Conservation (phyloP, 2,329 filamentous ascomycete species). For the Onygenales sp. region DNA sequence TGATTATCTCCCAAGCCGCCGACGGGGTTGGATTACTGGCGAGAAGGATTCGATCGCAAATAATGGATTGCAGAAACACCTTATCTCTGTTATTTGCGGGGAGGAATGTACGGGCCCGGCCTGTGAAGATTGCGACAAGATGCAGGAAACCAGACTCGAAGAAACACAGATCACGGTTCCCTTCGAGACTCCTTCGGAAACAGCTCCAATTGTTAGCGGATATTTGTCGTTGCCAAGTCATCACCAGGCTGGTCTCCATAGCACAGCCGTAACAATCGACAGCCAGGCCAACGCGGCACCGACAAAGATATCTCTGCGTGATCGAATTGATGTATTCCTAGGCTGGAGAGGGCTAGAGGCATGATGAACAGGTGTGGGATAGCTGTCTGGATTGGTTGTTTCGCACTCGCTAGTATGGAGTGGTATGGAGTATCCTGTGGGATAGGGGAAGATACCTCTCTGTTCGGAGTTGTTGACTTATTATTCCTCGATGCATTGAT, state of each 20-base stretch:
- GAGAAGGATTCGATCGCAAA: neutral
- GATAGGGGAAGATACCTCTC: no score
- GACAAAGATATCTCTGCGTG: neutral
- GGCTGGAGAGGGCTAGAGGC: constrained; percentile 1
- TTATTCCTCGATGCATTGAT: no score
- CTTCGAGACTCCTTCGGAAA: no score
- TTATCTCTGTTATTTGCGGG: neutral
- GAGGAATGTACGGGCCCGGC: neutral
- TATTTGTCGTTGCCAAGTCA: no score
- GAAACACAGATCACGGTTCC: neutral
- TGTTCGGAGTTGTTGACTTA: no score
- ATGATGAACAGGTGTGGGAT: neutral
- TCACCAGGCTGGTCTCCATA: neutral
- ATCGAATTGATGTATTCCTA: constrained; percentile 1
- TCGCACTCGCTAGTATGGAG: neutral
- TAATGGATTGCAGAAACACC: neutral
- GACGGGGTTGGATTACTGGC: neutral
- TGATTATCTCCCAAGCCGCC: neutral
- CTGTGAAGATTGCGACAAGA: neutral
- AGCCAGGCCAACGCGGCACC: neutral
- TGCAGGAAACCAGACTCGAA: neutral
- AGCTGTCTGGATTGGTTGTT: neutral
- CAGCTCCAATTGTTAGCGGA: no score
- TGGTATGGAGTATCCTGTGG: no score
- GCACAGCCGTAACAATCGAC: neutral